Percentiles rank a stretch among this genome's conserved stretches.
Conservation (phyloP, 1,284 basidiomycete species). For the Trichosporon sp. region DNA sequence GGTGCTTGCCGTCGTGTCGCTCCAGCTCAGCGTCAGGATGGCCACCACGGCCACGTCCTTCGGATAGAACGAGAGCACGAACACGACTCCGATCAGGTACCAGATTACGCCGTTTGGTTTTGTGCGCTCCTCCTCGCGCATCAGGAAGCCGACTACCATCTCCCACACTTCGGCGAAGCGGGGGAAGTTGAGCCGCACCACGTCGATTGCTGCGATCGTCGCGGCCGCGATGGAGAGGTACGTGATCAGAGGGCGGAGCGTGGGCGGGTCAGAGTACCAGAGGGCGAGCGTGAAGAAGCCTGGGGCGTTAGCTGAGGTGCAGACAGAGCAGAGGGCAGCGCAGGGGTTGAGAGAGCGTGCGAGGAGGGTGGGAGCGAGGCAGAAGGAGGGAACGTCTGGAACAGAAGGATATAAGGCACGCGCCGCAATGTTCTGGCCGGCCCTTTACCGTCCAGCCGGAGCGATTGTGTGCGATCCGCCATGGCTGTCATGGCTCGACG, state of each 20-base stretch:
- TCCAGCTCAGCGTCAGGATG: constrained; percentile 93
- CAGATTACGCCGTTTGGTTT: constrained; percentile 84
- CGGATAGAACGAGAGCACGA: constrained; percentile 72
- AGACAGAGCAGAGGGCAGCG: too few species aligned
- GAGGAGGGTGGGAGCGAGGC: too few species aligned
- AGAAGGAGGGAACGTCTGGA: too few species aligned
- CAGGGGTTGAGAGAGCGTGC: background rate
- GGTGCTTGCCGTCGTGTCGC: constrained; percentile 90
- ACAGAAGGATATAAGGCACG: too few species aligned
- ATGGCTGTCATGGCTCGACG: too few species aligned
- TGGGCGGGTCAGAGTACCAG: constrained; percentile 47
- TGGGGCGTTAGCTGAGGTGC: constrained; percentile 37
- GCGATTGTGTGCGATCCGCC: too few species aligned
- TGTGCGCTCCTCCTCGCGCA: constrained; percentile 87
- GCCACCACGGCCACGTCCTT: constrained; percentile 81
- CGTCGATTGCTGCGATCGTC: constrained; percentile 68
- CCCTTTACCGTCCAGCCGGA: too few species aligned
- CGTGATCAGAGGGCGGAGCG: constrained; percentile 56
- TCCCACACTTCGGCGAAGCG: constrained; percentile 74
- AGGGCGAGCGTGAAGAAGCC: constrained; percentile 80
- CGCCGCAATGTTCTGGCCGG: too few species aligned
- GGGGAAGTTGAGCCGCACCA: constrained; percentile 66
- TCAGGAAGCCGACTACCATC: constrained; percentile 71
- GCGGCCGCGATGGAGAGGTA: constrained; percentile 63
- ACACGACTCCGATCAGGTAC: constrained; percentile 88